Percentiles rank a stretch among this genome's conserved stretches.
These are phyloP conservation scores for Acanthamoeba castellanii DNA, from an alignment of 208 protist genomes.

Conservation along the genomic window DNA sequence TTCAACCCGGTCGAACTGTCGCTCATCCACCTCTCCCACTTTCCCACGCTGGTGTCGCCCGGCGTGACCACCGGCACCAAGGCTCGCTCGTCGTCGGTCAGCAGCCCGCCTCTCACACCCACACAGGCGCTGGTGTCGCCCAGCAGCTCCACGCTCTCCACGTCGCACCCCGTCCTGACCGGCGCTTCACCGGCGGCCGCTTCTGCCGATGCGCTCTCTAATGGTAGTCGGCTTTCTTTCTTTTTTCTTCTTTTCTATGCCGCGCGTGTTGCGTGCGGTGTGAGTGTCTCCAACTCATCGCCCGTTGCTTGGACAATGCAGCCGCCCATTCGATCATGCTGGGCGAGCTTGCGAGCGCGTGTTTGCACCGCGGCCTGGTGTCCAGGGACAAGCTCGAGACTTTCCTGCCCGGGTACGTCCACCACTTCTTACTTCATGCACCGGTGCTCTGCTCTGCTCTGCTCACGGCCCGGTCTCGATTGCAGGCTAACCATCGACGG, in stretches of 20 bases:
- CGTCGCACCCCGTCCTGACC: not conserved
- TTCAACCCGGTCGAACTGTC: constrained; percentile 17
- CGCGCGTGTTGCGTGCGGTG: not conserved
- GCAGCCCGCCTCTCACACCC: constrained; percentile 1
- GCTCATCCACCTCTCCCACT: constrained; percentile 4
- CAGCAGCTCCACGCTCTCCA: not conserved
- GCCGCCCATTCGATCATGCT: not conserved
- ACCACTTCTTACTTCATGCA: not conserved
- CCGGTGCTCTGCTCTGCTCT: not conserved
- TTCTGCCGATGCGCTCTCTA: not conserved
- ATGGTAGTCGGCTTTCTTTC: not conserved
- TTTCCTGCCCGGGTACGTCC: constrained; percentile 15
- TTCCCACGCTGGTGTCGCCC: constrained; percentile 28
- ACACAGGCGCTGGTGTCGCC: not conserved
- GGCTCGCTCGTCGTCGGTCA: not conserved
- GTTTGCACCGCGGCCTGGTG: not conserved
- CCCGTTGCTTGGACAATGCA: not conserved
- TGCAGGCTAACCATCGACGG: not conserved
- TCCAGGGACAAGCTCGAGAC: constrained; percentile 2
- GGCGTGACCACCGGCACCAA: not conserved
- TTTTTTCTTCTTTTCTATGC: no score
- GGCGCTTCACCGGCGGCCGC: not conserved
- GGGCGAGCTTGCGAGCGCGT: not conserved
- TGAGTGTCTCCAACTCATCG: not conserved
- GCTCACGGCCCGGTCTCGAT: no score